Percentiles rank a stretch among this genome's conserved stretches.
Evolutionary conservation across 768 basidiomycete genomes (phyloP).

Genomic region (Russula earlei): DNA sequence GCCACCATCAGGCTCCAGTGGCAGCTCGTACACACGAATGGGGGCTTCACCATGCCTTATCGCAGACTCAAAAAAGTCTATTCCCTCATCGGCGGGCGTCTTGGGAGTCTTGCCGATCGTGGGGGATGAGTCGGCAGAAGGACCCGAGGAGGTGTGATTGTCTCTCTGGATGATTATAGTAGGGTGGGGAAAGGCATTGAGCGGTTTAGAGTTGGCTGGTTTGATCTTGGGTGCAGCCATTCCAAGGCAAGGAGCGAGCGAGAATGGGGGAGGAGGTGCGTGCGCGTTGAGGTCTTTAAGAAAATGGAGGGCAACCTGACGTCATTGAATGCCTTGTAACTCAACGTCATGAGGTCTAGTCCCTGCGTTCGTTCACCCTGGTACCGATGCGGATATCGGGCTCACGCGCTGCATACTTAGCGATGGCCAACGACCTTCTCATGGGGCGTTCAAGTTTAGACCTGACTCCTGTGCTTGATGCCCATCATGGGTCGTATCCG

Average conservation of each 20-base stretch:
- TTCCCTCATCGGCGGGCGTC: conserved; percentile 89
- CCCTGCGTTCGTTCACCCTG: not conserved
- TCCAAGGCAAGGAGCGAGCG: not conserved
- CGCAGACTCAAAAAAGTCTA: conserved; percentile 72
- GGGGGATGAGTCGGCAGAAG: conserved; percentile 16
- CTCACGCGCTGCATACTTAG: no score
- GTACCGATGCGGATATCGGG: no score
- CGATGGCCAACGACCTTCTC: conserved; percentile 96
- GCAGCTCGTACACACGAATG: conserved; percentile 78
- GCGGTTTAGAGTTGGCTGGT: conserved; percentile 2
- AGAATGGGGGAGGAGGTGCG: not conserved
- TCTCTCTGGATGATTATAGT: conserved; percentile 14
- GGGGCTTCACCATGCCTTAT: conserved; percentile 45
- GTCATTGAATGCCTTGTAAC: not conserved
- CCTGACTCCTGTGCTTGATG: conserved; percentile 74
- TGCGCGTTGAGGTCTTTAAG: not conserved
- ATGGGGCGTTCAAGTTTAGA: conserved; percentile 93
- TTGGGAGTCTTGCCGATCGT: conserved; percentile 45
- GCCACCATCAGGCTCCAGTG: conserved; percentile 82
- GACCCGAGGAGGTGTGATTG: not conserved
- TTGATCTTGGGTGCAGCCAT: conserved; percentile 12
- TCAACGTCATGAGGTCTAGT: not conserved
- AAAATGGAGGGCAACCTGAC: not conserved
- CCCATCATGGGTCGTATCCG: conserved; percentile 43
- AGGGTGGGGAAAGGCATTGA: not conserved